Evolutionary conservation across 805 yeast genomes (phyloP).

Genomic region (Wickerhamomyces rabaulensis): DNA sequence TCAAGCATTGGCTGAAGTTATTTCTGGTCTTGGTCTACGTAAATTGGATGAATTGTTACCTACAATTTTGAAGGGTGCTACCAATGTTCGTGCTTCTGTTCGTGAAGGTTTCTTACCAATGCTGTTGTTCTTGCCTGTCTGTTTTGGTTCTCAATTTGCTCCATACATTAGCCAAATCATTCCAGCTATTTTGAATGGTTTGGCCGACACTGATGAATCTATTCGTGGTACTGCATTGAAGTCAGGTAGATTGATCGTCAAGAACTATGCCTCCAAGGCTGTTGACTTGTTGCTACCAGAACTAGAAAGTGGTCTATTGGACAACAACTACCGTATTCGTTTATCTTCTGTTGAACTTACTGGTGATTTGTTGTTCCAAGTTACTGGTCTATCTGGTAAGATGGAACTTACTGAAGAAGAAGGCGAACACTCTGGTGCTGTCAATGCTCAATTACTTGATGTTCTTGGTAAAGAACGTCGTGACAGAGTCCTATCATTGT

Average conservation of each 20-base stretch:
- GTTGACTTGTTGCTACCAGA: slow-evolving; percentile 92
- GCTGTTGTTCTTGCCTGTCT: slow-evolving; percentile 83
- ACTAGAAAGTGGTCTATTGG: slow-evolving; percentile 83
- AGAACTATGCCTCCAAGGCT: slow-evolving; percentile 87
- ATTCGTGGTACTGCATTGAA: slow-evolving; percentile 86
- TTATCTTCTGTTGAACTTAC: slow-evolving; percentile 91
- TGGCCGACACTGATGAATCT: slow-evolving; percentile 85
- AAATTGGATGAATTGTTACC: slow-evolving; percentile 91
- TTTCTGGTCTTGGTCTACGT: slow-evolving; percentile 82
- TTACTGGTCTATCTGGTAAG: slow-evolving; percentile 83
- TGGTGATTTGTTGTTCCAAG: slow-evolving; percentile 90
- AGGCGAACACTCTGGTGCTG: slow-evolving; percentile 42
- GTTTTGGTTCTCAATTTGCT: slow-evolving; percentile 87
- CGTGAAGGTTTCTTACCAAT: slow-evolving; percentile 93
- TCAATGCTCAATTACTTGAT: slow-evolving; percentile 61
- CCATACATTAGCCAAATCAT: slow-evolving; percentile 82
- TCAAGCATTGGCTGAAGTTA: slow-evolving; percentile 91
- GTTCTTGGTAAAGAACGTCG: slow-evolving; percentile 85
- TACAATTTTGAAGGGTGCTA: slow-evolving; percentile 63
- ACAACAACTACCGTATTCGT: slow-evolving; percentile 79
- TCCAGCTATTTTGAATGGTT: slow-evolving; percentile 87
- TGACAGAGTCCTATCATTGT: slow-evolving; percentile 76
- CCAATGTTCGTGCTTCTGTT: slow-evolving; percentile 58
- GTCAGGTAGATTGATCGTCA: slow-evolving; percentile 88
- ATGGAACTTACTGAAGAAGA: slow-evolving; percentile 59